Base-by-base conservation (phyloP, 2,329 filamentous ascomycete genomes). In the Colletotrichum spinosum region DNA sequence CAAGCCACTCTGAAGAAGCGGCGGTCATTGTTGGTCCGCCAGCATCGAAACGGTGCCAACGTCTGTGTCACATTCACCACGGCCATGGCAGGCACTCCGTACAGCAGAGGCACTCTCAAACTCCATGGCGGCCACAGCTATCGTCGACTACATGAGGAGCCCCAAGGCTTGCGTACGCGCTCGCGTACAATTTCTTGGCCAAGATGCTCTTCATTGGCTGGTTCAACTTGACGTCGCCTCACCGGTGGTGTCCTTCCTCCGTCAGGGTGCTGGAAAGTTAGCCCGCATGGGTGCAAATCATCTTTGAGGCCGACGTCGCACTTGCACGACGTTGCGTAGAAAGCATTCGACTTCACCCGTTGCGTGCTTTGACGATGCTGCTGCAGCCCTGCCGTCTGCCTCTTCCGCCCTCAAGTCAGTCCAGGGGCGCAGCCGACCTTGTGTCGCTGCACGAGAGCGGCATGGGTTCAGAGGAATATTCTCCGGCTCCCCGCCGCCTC, bases 401-500 rank as follows among this genome's bases (percentile, higher is more conserved):
- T 25, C 25, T 25, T 25, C 25, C 25, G 25, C 25, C 25, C 25
- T 55, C 25, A 25, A 45, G 41, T 9, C 10, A 10, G 13, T 41
- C 13, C 39, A 10, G 10, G 39, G 39, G 39, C 39, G 13, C 6
- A 13, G 39, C 39, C 39, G 25, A 25, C 25, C 25, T 34, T 56
- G 8, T 17, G 7, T 33, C 13, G 33, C 34, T 54, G 50, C 12
- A 37, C 39, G 33, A 49, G 42, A 59, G 17, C 60, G 37, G 35
- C 49, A 54, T 64, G 60, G 15, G 15, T 49, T n/a, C 37, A 25
- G 34, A 38, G 11, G 37, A 35, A 33, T 51, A 63, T 66, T 63
- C 63, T 63, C 58, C 58, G 58, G 42, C 52, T 56, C 46, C 52
- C 58, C 46, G 38, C 53, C 34, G 57, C 45, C 45, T 52, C 25